Evolutionary conservation across 164 flowering plant species (phyloP).

Genomic region (Dillenia turbinata): DNA sequence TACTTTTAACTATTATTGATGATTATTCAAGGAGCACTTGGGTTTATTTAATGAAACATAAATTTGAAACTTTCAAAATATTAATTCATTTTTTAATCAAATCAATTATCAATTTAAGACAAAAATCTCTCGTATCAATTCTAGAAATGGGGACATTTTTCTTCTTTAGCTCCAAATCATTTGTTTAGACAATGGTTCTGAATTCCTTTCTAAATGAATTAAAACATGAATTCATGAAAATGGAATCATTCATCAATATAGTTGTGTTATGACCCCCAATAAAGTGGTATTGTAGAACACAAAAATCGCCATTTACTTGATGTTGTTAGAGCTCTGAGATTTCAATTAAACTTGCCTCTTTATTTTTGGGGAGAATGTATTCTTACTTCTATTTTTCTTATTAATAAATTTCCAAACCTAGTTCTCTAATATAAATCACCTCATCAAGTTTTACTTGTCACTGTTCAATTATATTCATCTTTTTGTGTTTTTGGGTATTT

Average conservation of each 20-base stretch:
- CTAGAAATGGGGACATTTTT: conserved; percentile 6
- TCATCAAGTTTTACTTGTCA: too few relatives aligned
- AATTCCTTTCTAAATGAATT: conserved; percentile 9
- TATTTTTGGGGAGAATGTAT: conserved; percentile 3
- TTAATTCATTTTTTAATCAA: conserved; percentile 3
- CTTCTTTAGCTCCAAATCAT: conserved; percentile 2
- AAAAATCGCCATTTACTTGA: conserved; percentile 3
- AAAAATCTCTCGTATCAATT: not conserved
- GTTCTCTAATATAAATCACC: not conserved
- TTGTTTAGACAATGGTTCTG: conserved; percentile 4
- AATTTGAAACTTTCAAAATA: not conserved
- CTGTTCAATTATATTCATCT: not conserved
- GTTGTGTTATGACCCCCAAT: not conserved
- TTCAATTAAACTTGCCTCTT: conserved; percentile 2
- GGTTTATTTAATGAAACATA: not conserved
- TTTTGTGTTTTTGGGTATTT: not conserved
- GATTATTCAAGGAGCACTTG: not conserved
- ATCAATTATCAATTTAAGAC: not conserved
- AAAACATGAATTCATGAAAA: conserved; percentile 6
- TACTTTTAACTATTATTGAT: conserved; percentile 4
- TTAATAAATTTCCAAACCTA: not conserved
- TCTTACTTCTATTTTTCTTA: not conserved
- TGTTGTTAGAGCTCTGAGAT: not conserved
- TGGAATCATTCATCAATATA: not conserved
- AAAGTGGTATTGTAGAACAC: conserved; percentile 3